Evolutionary conservation across 768 basidiomycete genomes (phyloP).

Genomic region (Lactarius indigo): DNA sequence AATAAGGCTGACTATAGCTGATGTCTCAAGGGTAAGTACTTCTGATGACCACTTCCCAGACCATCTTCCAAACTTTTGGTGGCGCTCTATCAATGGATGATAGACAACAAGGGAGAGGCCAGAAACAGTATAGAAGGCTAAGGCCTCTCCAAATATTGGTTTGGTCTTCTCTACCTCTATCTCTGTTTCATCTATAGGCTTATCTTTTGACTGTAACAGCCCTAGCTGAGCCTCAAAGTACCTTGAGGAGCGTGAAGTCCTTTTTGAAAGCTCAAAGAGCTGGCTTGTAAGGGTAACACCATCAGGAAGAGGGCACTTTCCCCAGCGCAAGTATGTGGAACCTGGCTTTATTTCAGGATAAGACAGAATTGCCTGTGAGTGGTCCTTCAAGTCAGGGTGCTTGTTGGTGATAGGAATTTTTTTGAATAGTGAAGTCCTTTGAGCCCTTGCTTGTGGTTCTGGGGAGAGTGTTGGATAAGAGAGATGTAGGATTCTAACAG

Average conservation of each 20-base stretch:
- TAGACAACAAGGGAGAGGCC: neutral
- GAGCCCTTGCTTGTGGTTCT: constrained; percentile 24
- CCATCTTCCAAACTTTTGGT: neutral
- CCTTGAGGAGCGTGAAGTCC: neutral
- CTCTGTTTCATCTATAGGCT: neutral
- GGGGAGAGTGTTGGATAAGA: neutral
- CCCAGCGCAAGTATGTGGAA: neutral
- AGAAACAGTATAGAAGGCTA: neutral
- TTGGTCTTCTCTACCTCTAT: neutral
- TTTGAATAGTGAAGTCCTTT: neutral
- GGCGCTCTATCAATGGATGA: neutral
- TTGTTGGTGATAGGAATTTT: neutral
- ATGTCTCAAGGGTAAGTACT: neutral
- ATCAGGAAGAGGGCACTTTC: neutral
- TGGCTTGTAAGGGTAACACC: neutral
- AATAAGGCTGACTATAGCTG: neutral
- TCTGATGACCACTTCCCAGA: neutral
- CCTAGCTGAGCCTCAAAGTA: neutral
- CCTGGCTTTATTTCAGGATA: neutral
- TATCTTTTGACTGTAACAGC: neutral
- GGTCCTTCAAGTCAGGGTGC: neutral
- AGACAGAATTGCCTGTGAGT: neutral
- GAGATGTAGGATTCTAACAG: neutral
- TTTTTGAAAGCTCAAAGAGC: neutral
- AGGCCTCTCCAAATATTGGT: neutral